Evolutionary conservation across 768 basidiomycete genomes (phyloP), one percentile per base, ranked within the genome.

Genomic region (Hericium coralloides): DNA sequence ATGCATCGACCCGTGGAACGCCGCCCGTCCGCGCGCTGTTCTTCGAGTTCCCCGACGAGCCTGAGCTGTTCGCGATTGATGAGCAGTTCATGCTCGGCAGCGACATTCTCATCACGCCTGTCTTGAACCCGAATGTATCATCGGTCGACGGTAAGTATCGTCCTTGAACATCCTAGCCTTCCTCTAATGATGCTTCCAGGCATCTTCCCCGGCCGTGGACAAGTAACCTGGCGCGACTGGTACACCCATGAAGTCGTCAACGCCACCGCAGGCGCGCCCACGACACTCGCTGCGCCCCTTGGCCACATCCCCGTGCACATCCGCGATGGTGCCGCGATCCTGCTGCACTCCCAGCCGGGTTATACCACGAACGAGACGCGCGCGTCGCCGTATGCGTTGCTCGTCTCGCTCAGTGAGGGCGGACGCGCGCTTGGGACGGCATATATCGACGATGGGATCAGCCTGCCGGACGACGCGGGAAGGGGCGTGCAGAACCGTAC

Each of bases 281-380:
- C 76, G 0, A 81, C 80, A 4, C 73, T 89, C 49, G 64, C 71
- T n/a, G 85, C 85, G 2, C 87, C 87, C 3, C 79, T 91, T 2
- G 77, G 83, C 17, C 83, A 88, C 64, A 89, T 91, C 69, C 84
- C 84, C 58, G 83, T 89, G 23, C 87, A 89, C 65, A 68, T 91
- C 57, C 80, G 88, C n/a, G 81, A 83, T 56, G 81, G 83, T 23
- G 76, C 84, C 17, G 81, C 81, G 31, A 67, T 91, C 12, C 76
- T 90, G 18, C 66, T 88, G 41, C 81, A 90, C 64, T 70, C 78
- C 10, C 59, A 74, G 53, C 85, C 88, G 9, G 82, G 69, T 1
- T 88, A 89, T 67, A 91, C 87, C 1, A 77, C 81, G 60, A 75
- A 78, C 54, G 85, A 86, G 66, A 89, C 87, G 0, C 76, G 78